Percentiles rank a stretch among this genome's conserved stretches.
phyloP scores from a whole-genome alignment of 257 asterid genomes.

The Nicotiana obtusifolia region DNA sequence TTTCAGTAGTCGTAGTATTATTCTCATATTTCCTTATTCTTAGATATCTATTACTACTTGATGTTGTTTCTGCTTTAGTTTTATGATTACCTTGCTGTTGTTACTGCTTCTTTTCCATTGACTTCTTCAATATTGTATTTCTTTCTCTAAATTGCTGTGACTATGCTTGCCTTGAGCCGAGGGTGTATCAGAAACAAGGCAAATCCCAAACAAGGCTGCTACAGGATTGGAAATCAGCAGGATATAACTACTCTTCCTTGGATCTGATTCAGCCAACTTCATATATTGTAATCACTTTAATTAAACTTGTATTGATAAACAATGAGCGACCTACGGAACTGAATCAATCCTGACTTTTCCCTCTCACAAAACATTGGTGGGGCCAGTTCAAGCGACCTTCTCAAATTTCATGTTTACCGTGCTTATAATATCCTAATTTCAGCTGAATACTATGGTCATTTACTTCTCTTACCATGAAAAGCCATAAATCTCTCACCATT shows the following conservation, averaged over 20 bases:
- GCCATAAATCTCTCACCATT: not conserved
- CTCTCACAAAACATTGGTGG: not conserved
- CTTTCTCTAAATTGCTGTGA: too few relatives aligned
- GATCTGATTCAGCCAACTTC: constrained; percentile 7
- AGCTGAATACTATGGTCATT: not conserved
- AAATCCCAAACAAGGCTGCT: too few relatives aligned
- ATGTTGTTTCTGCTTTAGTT: too few relatives aligned
- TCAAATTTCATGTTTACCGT: not conserved
- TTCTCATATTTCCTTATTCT: too few relatives aligned
- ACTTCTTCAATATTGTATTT: too few relatives aligned
- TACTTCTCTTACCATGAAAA: not conserved
- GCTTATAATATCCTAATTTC: not conserved
- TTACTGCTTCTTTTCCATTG: too few relatives aligned
- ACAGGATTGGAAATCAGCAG: not conserved
- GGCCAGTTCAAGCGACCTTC: not conserved
- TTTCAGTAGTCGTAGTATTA: too few relatives aligned
- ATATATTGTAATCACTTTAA: not conserved
- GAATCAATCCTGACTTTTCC: not conserved
- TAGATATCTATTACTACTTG: too few relatives aligned
- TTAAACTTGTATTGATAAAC: not conserved
- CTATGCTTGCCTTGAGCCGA: too few relatives aligned
- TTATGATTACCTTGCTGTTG: too few relatives aligned
- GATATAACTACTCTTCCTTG: not conserved
- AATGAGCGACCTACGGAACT: not conserved
- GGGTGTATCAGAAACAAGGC: too few relatives aligned